Percentiles rank a stretch among this genome's conserved stretches.
Evolutionary conservation across 441 rosid genomes (phyloP).

Genomic region (Adansonia grandidieri): DNA sequence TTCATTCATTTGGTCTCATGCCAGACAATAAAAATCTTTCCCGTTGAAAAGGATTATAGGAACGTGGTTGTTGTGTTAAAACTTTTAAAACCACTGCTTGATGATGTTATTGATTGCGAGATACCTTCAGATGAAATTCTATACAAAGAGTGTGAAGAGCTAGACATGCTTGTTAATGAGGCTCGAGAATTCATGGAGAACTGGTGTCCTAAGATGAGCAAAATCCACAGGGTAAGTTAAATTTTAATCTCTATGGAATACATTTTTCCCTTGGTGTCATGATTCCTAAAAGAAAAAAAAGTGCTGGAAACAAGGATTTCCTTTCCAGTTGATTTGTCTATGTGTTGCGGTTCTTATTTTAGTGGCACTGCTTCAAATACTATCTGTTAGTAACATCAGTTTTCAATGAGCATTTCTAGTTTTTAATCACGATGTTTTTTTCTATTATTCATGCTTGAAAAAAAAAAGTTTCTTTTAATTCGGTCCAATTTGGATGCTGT

Average conservation of each 20-base stretch:
- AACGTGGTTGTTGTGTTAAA: constrained; percentile 60
- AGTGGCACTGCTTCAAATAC: background rate
- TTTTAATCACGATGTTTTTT: background rate
- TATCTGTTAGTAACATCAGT: background rate
- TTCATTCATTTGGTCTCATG: constrained; percentile 84
- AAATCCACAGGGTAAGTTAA: constrained; percentile 67
- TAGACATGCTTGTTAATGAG: constrained; percentile 70
- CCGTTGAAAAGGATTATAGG: constrained; percentile 60
- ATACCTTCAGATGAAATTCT: constrained; percentile 56
- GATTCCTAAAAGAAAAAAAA: background rate
- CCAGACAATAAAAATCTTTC: constrained; percentile 57
- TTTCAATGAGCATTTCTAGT: background rate
- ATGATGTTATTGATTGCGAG: constrained; percentile 66
- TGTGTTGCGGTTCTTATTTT: background rate
- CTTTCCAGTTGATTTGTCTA: background rate
- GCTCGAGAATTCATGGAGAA: constrained; percentile 78
- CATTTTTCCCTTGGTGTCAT: background rate
- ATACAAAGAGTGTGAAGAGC: constrained; percentile 67
- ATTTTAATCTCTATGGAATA: constrained; percentile 9
- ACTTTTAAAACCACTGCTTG: constrained; percentile 78
- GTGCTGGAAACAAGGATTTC: background rate
- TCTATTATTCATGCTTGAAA: background rate
- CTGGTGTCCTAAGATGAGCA: constrained; percentile 78
- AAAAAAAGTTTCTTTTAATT: background rate
- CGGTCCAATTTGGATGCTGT: background rate